These are phyloP conservation scores for Fistulinella prunicolor DNA, from an alignment of 768 basidiomycete species.

Conservation along the genomic window DNA sequence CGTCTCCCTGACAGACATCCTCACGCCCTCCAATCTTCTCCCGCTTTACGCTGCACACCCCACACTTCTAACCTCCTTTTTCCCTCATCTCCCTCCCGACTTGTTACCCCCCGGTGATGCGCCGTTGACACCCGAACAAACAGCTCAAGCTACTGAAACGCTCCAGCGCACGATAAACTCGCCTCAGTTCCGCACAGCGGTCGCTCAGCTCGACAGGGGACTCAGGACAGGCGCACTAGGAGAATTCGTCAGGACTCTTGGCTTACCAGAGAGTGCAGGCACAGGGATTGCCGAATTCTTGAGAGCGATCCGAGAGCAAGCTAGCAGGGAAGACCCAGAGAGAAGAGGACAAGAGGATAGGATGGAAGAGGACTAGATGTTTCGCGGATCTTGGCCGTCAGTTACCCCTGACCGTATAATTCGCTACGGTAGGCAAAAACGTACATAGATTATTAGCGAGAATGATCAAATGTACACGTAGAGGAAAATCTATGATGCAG, in stretches of 20 bases:
- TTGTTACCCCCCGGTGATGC: conserved; percentile 71
- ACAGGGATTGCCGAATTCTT: conserved; percentile 75
- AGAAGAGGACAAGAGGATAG: conserved; percentile 38
- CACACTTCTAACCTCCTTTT: conserved; percentile 62
- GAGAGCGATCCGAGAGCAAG: conserved; percentile 75
- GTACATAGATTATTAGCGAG: conserved; percentile 1
- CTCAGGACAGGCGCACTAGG: conserved; percentile 77
- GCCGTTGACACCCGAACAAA: conserved; percentile 24
- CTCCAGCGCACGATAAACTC: conserved; percentile 76
- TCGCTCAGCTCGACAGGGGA: conserved; percentile 80
- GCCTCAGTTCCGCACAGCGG: conserved; percentile 79
- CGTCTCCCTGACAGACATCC: conserved; percentile 67
- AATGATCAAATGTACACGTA: background rate
- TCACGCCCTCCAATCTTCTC: conserved; percentile 68
- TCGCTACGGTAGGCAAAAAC: background rate
- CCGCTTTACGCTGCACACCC: conserved; percentile 72
- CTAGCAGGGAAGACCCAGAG: conserved; percentile 42
- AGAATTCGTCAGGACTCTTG: conserved; percentile 71
- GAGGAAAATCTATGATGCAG: background rate
- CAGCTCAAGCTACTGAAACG: conserved; percentile 41
- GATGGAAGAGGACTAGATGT: conserved; percentile 76
- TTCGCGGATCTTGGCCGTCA: background rate
- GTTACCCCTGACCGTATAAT: background rate
- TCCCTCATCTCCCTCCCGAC: conserved; percentile 72
- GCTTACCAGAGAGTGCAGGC: conserved; percentile 84